Evolutionary conservation across 106 monocot genomes (phyloP).

Genomic region (Platanthera guangdongensis): DNA sequence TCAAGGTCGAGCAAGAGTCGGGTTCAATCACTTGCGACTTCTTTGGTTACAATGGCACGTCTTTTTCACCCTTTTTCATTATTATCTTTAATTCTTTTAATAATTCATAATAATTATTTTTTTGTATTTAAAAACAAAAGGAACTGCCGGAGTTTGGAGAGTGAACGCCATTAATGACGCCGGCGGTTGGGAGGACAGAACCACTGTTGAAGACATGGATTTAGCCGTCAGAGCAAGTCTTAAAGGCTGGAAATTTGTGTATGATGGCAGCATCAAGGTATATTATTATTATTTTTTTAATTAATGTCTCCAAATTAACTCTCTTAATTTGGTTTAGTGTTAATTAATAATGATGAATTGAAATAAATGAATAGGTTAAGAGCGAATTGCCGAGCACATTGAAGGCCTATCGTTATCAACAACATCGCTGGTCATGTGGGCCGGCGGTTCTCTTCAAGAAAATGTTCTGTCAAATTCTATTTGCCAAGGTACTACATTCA

Average conservation of each 20-base stretch:
- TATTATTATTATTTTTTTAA: no score
- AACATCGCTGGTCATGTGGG: slow-evolving; percentile 56
- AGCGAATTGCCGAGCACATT: slow-evolving; percentile 58
- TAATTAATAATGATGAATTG: background rate
- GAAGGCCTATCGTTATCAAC: slow-evolving; percentile 48
- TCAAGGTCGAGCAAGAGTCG: slow-evolving; percentile 47
- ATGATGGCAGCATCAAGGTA: slow-evolving; percentile 38
- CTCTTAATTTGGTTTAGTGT: background rate
- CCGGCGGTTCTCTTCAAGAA: slow-evolving; percentile 75
- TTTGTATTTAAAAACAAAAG: slow-evolving; percentile 3
- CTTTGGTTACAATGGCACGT: slow-evolving; percentile 41
- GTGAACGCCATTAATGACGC: slow-evolving; percentile 28
- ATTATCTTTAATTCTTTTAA: background rate
- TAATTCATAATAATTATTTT: no score
- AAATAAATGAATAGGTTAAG: slow-evolving; percentile 16
- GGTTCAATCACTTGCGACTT: slow-evolving; percentile 29
- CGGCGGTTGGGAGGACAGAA: slow-evolving; percentile 47
- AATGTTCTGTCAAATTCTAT: slow-evolving; percentile 46
- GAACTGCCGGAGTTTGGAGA: slow-evolving; percentile 48
- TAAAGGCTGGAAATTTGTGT: slow-evolving; percentile 41
- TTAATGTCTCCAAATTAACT: no score
- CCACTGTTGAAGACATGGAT: slow-evolving; percentile 53
- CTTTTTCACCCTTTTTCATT: background rate
- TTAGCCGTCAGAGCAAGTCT: slow-evolving; percentile 36
- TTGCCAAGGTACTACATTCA: slow-evolving; percentile 42